These are phyloP conservation scores for Debaryomyces fabryi DNA, from an alignment of 1,139 yeast species.

Conservation along the genomic window DNA sequence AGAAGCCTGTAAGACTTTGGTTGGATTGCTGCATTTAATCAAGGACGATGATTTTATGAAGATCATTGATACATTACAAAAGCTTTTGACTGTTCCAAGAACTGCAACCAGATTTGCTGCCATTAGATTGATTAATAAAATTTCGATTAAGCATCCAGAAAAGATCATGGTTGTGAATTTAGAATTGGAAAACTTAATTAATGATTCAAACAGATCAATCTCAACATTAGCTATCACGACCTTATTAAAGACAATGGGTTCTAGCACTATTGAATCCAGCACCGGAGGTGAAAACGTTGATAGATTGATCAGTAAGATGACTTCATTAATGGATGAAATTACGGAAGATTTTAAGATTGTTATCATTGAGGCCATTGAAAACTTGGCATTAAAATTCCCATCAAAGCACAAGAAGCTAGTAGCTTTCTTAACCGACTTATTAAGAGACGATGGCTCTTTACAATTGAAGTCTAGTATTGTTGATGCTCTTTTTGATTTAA, in stretches of 20 bases:
- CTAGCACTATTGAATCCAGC: slow-evolving; percentile 45
- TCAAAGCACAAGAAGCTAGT: slow-evolving; percentile 84
- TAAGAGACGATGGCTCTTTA: slow-evolving; percentile 90
- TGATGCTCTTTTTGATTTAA: slow-evolving; percentile 88
- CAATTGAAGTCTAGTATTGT: slow-evolving; percentile 84
- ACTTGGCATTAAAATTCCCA: slow-evolving; percentile 91
- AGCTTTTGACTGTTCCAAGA: slow-evolving; percentile 83
- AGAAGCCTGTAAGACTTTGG: slow-evolving; percentile 88
- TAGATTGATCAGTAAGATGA: slow-evolving; percentile 82
- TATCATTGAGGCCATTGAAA: slow-evolving; percentile 92
- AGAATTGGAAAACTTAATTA: slow-evolving; percentile 84
- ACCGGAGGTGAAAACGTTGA: slow-evolving; percentile 72
- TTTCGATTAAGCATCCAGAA: slow-evolving; percentile 82
- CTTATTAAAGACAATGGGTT: slow-evolving; percentile 90
- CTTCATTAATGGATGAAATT: slow-evolving; percentile 89
- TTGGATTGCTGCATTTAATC: slow-evolving; percentile 60
- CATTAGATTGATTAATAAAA: slow-evolving; percentile 81
- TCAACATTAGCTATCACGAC: slow-evolving; percentile 99
- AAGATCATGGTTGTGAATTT: slow-evolving; percentile 68
- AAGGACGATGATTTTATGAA: slow-evolving; percentile 62
- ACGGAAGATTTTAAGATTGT: slow-evolving; percentile 95
- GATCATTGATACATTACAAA: slow-evolving; percentile 74
- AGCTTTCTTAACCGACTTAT: slow-evolving; percentile 76
- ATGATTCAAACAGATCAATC: slow-evolving; percentile 85
- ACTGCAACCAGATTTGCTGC: slow-evolving; percentile 92